A percentile compares a stretch with the other conserved stretches of the same genome.
Evolutionary conservation across 192 early-diverging fungal species (phyloP).

Genomic region (Entophlyctis helioformis): DNA sequence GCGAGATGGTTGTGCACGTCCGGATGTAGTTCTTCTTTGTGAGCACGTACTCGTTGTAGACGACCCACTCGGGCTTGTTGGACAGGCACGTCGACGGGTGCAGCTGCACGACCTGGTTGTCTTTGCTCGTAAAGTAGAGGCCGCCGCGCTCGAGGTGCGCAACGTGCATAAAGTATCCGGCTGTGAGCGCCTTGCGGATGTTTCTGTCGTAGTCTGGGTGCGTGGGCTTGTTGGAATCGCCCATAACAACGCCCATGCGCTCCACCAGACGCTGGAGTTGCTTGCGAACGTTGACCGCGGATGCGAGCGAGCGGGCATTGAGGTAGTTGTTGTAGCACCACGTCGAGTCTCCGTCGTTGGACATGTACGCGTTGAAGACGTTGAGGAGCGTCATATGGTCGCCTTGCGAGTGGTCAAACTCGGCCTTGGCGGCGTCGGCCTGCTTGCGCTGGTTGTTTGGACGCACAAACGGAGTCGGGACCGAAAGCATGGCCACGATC

Average conservation of each 20-base stretch:
- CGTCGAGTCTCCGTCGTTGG: slow-evolving; percentile 58
- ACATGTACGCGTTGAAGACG: slow-evolving; percentile 86
- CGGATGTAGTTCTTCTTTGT: slow-evolving; percentile 95
- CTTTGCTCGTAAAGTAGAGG: slow-evolving; percentile 88
- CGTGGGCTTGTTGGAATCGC: slow-evolving; percentile 28
- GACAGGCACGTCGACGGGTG: slow-evolving; percentile 85
- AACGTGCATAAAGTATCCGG: slow-evolving; percentile 99
- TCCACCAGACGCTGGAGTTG: slow-evolving; percentile 81
- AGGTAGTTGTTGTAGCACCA: slow-evolving; percentile 95
- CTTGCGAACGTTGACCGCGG: slow-evolving; percentile 81
- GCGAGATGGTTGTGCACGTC: slow-evolving; percentile 77
- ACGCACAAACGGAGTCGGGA: slow-evolving; percentile 85
- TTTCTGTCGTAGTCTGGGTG: slow-evolving; percentile 58
- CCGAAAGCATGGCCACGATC: slow-evolving; percentile 83
- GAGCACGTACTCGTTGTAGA: slow-evolving; percentile 98
- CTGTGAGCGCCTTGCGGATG: slow-evolving; percentile 76
- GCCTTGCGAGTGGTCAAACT: slow-evolving; percentile 90
- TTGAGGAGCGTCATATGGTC: slow-evolving; percentile 96
- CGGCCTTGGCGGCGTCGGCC: slow-evolving; percentile 81
- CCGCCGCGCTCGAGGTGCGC: slow-evolving; percentile 78
- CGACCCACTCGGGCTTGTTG: slow-evolving; percentile 95
- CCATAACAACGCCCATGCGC: slow-evolving; percentile 53
- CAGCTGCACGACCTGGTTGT: slow-evolving; percentile 88
- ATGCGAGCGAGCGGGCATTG: slow-evolving; percentile 77
- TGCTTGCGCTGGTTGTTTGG: slow-evolving; percentile 77